A percentile compares a stretch with the other conserved stretches of the same genome.
phyloP scores from a whole-genome alignment of 805 yeast species.

The Saturnispora serradocipensis region DNA sequence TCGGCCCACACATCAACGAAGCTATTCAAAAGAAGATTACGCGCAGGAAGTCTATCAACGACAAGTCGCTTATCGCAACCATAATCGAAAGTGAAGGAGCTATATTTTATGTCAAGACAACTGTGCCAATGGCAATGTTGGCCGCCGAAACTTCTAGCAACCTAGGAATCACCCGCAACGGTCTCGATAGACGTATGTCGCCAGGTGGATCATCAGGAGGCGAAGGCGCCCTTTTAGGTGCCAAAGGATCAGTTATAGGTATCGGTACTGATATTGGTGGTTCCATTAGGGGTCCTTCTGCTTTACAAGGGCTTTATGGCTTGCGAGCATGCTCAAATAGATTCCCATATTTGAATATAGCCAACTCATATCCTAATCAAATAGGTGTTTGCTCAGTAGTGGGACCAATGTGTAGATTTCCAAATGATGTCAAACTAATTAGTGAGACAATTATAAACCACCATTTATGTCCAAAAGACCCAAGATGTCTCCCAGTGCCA shows the following conservation, averaged over 20 bases:
- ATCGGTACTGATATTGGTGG: constrained; percentile 36
- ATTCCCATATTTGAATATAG: constrained; percentile 24
- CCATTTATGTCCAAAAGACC: constrained; percentile 42
- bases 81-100: constrained; percentile 32
- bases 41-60: constrained; percentile 24
- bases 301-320: constrained; percentile 28
- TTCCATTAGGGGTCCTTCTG: constrained; percentile 28
- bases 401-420: constrained; percentile 27
- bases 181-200: constrained; percentile 29
- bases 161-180: constrained; percentile 31
- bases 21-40: constrained; percentile 17
- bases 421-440: constrained; percentile 29
- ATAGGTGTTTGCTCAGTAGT: constrained; percentile 27
- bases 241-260: constrained; percentile 28
- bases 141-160: constrained; percentile 33
- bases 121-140: constrained; percentile 37
- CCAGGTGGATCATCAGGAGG: constrained; percentile 41
- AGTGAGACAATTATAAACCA: constrained; percentile 30
- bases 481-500: constrained; percentile 40
- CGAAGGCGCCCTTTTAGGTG: constrained; percentile 31
- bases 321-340: constrained; percentile 29
- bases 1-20: constrained; percentile 23
- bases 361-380: constrained; percentile 29
- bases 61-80: constrained; percentile 23
- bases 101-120: constrained; percentile 35